phyloP scores from a whole-genome alignment of 2,329 filamentous ascomycete genomes.

The Zelopaecilomyces penicillatus region DNA sequence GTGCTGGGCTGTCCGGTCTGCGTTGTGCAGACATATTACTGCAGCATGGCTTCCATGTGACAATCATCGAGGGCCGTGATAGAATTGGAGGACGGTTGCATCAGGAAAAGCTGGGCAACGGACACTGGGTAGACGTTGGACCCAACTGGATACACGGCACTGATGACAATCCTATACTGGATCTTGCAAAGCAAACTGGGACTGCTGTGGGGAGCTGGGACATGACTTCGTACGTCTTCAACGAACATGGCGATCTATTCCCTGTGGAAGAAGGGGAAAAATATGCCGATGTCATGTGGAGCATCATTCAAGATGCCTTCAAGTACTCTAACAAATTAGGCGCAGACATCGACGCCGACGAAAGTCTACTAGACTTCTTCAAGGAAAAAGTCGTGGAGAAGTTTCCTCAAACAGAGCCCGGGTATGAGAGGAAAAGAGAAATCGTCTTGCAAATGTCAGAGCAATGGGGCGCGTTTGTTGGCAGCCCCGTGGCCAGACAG shows the following conservation, averaged over 20 bases:
- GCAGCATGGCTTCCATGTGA: slow-evolving; percentile 56
- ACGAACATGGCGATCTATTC: slow-evolving; percentile 47
- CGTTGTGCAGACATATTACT: slow-evolving; percentile 61
- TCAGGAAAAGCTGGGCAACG: slow-evolving; percentile 41
- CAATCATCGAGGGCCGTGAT: slow-evolving; percentile 59
- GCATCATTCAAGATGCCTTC: slow-evolving; percentile 60
- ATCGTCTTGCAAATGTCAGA: slow-evolving; percentile 47
- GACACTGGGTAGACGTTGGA: slow-evolving; percentile 48
- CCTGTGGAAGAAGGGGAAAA: slow-evolving; percentile 34
- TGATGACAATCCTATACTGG: slow-evolving; percentile 59
- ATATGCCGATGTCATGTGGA: slow-evolving; percentile 53
- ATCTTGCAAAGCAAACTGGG: slow-evolving; percentile 53
- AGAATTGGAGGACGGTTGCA: slow-evolving; percentile 58
- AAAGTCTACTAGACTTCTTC: slow-evolving; percentile 50
- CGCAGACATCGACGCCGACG: slow-evolving; percentile 34
- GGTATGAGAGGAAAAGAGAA: slow-evolving; percentile 31
- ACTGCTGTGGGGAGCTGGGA: slow-evolving; percentile 43
- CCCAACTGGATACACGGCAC: slow-evolving; percentile 80
- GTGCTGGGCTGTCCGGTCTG: slow-evolving; percentile 63
- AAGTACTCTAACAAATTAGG: slow-evolving; percentile 52
- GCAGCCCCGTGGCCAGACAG: slow-evolving; percentile 54
- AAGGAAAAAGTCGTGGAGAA: slow-evolving; percentile 33
- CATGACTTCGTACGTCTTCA: slow-evolving; percentile 45
- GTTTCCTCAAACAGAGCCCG: slow-evolving; percentile 36
- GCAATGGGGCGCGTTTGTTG: slow-evolving; percentile 65